These are phyloP conservation scores for Nitzschia palea DNA, from an alignment of 108 stramenopile genomes.

Conservation along the genomic window DNA sequence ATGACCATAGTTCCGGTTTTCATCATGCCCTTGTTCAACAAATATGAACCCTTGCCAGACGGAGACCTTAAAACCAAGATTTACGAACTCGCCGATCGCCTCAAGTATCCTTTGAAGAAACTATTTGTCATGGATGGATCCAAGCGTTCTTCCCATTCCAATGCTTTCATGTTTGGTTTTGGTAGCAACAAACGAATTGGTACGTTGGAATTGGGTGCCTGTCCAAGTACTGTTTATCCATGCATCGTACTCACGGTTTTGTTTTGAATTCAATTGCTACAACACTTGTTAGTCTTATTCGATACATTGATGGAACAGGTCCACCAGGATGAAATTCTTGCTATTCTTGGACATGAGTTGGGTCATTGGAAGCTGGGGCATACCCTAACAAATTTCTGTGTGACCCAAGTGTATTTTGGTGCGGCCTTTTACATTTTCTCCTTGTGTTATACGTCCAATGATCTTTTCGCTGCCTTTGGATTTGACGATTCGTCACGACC, in stretches of 20 bases:
- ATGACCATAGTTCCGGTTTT: conserved; percentile 92
- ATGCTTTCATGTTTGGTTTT: conserved; percentile 99
- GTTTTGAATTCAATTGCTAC: not conserved
- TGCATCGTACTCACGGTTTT: too few relatives aligned
- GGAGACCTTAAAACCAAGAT: conserved; percentile 86
- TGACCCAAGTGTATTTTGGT: conserved; percentile 91
- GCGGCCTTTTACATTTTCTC: conserved; percentile 92
- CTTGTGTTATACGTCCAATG: conserved; percentile 56
- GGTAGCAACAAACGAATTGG: conserved; percentile 97
- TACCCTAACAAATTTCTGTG: conserved; percentile 88
- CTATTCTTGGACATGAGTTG: conserved; percentile 89
- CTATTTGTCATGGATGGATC: conserved; percentile 98
- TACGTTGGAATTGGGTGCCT: conserved; percentile 2
- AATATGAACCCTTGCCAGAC: conserved; percentile 92
- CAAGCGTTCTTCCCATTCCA: conserved; percentile 94
- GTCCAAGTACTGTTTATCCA: not conserved
- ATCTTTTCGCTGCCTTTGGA: conserved; percentile 94
- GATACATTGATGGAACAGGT: conserved; percentile 95
- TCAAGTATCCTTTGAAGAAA: conserved; percentile 96
- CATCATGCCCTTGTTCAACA: conserved; percentile 99
- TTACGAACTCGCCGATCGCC: conserved; percentile 83
- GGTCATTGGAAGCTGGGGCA: conserved; percentile 99
- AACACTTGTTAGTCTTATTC: conserved; percentile 71
- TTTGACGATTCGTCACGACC: conserved; percentile 72
- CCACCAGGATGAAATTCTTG: conserved; percentile 86